Percentiles rank a stretch among this genome's conserved stretches.
phyloP scores from a whole-genome alignment of 768 basidiomycete genomes.

The Cubamyces lactineus region DNA sequence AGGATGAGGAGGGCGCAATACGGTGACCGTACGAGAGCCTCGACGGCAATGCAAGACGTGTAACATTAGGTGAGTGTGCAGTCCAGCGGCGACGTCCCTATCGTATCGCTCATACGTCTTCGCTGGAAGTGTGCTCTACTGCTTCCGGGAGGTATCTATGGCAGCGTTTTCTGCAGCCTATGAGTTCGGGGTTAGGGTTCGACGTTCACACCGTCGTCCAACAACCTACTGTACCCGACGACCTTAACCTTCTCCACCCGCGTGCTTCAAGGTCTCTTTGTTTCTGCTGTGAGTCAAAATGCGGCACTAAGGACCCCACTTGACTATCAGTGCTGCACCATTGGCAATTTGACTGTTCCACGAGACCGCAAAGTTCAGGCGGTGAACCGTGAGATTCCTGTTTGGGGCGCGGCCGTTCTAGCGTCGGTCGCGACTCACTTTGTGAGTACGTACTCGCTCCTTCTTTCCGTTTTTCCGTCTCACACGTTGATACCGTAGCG shows the following conservation, averaged over 20 bases:
- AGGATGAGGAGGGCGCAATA: not conserved
- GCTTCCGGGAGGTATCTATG: not conserved
- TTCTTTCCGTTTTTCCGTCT: not conserved
- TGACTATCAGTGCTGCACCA: not conserved
- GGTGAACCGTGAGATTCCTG: constrained; percentile 1
- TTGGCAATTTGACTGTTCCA: not conserved
- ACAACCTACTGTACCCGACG: not conserved
- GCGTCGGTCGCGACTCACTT: constrained; percentile 2
- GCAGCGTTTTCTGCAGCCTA: not conserved
- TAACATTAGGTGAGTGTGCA: not conserved
- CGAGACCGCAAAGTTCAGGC: not conserved
- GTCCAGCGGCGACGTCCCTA: no score
- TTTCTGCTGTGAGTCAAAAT: no score
- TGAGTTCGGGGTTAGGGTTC: not conserved
- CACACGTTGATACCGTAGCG: not conserved
- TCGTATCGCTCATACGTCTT: no score
- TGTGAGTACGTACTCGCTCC: not conserved
- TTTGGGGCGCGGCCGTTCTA: constrained; percentile 14
- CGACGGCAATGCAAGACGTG: not conserved
- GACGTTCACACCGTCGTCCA: not conserved
- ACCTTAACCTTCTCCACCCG: no score
- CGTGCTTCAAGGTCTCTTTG: no score
- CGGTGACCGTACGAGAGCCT: not conserved
- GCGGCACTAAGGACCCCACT: no score
- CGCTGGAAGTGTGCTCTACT: no score